Evolutionary conservation across 2,329 filamentous ascomycete genomes (phyloP).

Genomic region (Stylonectria norvegica): DNA sequence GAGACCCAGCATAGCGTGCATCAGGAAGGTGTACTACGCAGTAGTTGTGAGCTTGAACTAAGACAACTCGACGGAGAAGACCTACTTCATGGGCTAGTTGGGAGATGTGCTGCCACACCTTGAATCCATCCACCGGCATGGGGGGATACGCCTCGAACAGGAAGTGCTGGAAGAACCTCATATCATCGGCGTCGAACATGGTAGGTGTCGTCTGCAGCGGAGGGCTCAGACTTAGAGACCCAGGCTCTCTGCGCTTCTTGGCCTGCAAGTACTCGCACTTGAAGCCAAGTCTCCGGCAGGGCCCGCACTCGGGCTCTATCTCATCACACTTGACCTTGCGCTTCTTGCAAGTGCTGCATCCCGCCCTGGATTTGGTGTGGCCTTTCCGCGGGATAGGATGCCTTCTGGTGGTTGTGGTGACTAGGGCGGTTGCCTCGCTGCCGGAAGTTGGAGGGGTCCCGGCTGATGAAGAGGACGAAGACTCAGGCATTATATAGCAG

Average conservation of each 20-base stretch:
- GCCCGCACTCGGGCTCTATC: conserved; percentile 32
- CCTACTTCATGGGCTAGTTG: conserved; percentile 36
- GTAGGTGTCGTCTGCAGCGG: conserved; percentile 18
- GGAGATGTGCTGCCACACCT: conserved; percentile 37
- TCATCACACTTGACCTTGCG: conserved; percentile 47
- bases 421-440: background rate
- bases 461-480: too few relatives aligned
- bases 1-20: conserved; percentile 41
- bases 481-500: too few relatives aligned
- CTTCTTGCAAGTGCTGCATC: conserved; percentile 32
- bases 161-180: conserved; percentile 54
- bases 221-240: conserved; percentile 8
- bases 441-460: background rate
- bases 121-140: conserved; percentile 35
- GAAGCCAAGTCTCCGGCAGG: conserved; percentile 36
- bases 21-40: conserved; percentile 37
- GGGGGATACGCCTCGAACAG: conserved; percentile 43
- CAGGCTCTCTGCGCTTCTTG: background rate
- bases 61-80: background rate
- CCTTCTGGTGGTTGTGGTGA: conserved; percentile 14
- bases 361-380: conserved; percentile 34
- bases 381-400: conserved; percentile 34
- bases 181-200: conserved; percentile 41
- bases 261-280: conserved; percentile 32
- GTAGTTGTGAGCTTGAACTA: background rate